Percentiles rank a stretch among this genome's conserved stretches.
These are phyloP conservation scores for Linnemannia hyalina DNA, from an alignment of 192 early-diverging fungal genomes.

Conservation along the genomic window DNA sequence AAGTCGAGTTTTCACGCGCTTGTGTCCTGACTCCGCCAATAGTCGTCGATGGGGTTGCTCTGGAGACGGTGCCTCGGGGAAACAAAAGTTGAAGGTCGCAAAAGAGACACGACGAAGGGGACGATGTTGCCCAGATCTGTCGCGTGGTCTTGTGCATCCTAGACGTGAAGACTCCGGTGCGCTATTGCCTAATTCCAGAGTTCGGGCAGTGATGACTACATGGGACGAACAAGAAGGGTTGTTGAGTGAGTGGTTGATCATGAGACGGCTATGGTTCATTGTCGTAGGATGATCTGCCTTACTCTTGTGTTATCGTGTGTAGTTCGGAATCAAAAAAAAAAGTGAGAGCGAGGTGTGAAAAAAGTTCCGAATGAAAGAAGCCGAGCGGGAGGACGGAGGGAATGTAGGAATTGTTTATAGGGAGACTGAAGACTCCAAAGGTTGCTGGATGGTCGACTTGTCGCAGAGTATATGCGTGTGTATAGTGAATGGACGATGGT, in stretches of 20 bases:
- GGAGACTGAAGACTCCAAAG: background rate
- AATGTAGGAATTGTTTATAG: background rate
- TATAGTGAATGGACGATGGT: background rate
- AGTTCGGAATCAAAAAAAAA: background rate
- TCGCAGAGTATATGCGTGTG: background rate
- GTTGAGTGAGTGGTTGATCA: slow-evolving; percentile 3
- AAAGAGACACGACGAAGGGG: slow-evolving; percentile 42
- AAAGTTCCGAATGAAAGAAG: background rate
- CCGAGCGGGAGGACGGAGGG: background rate
- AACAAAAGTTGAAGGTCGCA: slow-evolving; percentile 46
- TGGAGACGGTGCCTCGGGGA: background rate
- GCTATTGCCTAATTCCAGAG: background rate
- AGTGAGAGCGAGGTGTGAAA: slow-evolving; percentile 1
- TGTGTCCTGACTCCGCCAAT: background rate
- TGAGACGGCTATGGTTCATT: background rate
- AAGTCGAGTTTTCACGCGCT: background rate
- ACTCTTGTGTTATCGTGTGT: background rate
- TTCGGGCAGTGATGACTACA: background rate
- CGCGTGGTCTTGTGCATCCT: slow-evolving; percentile 53
- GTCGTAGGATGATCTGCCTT: background rate
- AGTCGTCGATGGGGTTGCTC: background rate
- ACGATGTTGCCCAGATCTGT: slow-evolving; percentile 50
- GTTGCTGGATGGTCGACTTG: background rate
- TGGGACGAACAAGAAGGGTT: background rate
- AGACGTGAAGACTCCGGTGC: background rate